Base-by-base conservation (phyloP, 441 rosid species). In the Isatis lusitanica region DNA sequence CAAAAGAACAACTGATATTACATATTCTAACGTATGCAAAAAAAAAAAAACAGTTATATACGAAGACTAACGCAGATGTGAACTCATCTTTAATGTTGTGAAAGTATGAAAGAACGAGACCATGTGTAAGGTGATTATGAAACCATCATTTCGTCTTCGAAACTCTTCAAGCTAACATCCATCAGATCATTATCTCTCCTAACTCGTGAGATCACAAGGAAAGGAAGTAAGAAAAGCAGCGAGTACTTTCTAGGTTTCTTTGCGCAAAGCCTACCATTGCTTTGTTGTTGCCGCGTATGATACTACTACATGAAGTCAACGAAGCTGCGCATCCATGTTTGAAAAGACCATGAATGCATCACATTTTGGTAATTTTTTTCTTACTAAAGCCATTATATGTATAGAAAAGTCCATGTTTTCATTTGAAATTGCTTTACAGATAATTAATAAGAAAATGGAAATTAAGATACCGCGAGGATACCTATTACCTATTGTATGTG, bases 171-270 rank as follows among this genome's bases (percentile, higher is more conserved):
- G 55, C 18, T 6, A 58, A 6, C 52, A 38, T 21, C 43, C 9
- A 74, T 46, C 67, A 30, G 4, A 47, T 66, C 67, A 66, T 67
- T 44, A 10, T 58, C 39, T 66, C 8, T 58, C 35, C n/a, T 39
- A 30, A 61, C 67, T 58, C 72, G 55, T 58, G 68, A 61, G 38
- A 66, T 48, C 67, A 48, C 26, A 48, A 28, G 42, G 9, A 48
- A 30, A 12, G 9, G 16, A 51, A 28, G 59, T 28, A 39, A 15
- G 58, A 57, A 46, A 57, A 56, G 40, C 39, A 74, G 47, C 5
- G 53, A 61, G 36, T 24, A 42, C 33, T 74, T 33, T 17, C 7
- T 11, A 9, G 4, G 3, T 55, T 33, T 51, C 46, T 36, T 38
- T 12, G 30, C 13, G 7, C 28, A 51, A 51, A 51, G 33, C 24